phyloP scores from a whole-genome alignment of 805 yeast genomes.

The Candida saitoana region DNA sequence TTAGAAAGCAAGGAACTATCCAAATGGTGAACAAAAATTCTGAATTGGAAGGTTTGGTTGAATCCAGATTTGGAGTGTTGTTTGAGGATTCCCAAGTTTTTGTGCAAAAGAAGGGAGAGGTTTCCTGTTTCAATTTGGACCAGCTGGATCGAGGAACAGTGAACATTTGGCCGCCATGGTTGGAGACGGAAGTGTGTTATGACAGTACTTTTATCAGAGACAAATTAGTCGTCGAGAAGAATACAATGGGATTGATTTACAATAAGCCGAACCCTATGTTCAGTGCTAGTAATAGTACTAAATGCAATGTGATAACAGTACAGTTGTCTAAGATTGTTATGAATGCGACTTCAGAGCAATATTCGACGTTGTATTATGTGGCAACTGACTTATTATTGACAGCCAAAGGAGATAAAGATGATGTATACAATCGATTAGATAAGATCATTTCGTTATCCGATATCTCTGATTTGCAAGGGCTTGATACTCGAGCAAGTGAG shows the following conservation, averaged over 20 bases:
- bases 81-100: constrained; percentile 55
- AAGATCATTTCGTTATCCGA: constrained; percentile 36
- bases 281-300: constrained; percentile 20
- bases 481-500: constrained; percentile 24
- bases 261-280: constrained; percentile 52
- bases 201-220: constrained; percentile 35
- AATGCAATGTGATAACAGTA: constrained; percentile 27
- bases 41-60: constrained; percentile 41
- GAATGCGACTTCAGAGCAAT: constrained; percentile 36
- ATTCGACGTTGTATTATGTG: constrained; percentile 31
- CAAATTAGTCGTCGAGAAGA: constrained; percentile 32
- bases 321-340: constrained; percentile 36
- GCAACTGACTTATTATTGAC: constrained; percentile 33
- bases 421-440: constrained; percentile 35
- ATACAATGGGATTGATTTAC: constrained; percentile 40
- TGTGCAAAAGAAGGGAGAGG: constrained; percentile 38
- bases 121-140: constrained; percentile 35
- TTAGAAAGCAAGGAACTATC: constrained; percentile 40
- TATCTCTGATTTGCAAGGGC: constrained; percentile 30
- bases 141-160: constrained; percentile 48
- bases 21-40: constrained; percentile 26
- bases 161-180: constrained; percentile 82
- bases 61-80: constrained; percentile 53
- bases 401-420: constrained; percentile 22
- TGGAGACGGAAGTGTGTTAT: constrained; percentile 65